Evolutionary conservation across 1,284 basidiomycete genomes (phyloP).

Genomic region (Porodaedalea pini): DNA sequence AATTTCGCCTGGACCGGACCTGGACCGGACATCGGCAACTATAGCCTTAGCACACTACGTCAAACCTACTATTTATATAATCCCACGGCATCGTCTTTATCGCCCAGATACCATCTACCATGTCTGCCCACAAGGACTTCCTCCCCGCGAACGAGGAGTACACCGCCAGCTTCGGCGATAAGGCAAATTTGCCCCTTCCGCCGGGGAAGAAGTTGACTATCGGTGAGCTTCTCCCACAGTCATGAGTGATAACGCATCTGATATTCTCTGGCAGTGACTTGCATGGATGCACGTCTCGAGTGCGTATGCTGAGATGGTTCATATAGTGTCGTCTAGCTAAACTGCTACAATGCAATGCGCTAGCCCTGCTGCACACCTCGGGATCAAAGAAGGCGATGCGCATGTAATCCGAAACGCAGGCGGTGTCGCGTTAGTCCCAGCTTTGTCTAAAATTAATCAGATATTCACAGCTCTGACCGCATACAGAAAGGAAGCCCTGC

Average conservation of each 20-base stretch:
- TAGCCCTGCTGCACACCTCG: conserved; percentile 57
- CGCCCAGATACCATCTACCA: neutral
- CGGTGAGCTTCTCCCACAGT: conserved; percentile 29
- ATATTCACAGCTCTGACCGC: neutral
- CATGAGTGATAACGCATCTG: neutral
- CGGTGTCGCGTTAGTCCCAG: conserved; percentile 48
- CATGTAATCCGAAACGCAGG: conserved; percentile 71
- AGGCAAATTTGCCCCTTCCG: conserved; percentile 43
- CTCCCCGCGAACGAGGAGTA: conserved; percentile 37
- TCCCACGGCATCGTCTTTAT: neutral
- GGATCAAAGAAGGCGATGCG: conserved; percentile 60
- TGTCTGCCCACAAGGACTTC: conserved; percentile 30
- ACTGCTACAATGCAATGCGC: neutral
- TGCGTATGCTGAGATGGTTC: conserved; percentile 22
- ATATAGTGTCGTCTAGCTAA: neutral
- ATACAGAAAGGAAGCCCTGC: conserved; percentile 56
- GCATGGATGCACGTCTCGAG: conserved; percentile 66
- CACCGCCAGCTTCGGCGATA: conserved; percentile 42
- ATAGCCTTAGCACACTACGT: too few species aligned
- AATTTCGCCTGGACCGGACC: too few species aligned
- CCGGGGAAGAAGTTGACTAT: conserved; percentile 50
- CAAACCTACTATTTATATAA: too few species aligned
- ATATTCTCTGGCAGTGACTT: conserved; percentile 45
- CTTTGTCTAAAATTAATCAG: neutral
- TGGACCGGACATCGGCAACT: too few species aligned